Evolutionary conservation across 2,329 filamentous ascomycete genomes (phyloP).

Genomic region (Fusarium compactum): DNA sequence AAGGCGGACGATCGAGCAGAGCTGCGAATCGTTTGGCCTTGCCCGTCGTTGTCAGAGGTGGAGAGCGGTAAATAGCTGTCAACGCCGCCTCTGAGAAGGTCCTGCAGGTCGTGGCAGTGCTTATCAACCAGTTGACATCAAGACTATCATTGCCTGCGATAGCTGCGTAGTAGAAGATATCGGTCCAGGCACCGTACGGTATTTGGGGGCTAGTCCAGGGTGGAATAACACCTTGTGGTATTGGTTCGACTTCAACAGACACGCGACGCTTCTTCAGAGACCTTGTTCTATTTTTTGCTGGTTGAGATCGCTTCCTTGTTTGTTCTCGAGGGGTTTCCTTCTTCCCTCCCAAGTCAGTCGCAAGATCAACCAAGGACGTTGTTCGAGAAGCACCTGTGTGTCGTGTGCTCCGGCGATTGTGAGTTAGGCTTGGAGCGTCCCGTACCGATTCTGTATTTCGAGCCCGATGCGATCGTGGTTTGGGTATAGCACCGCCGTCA

Average conservation of each 20-base stretch:
- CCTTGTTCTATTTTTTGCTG: constrained; percentile 9
- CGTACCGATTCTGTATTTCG: neutral
- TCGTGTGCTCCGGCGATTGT: constrained; percentile 26
- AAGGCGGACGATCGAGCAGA: constrained; percentile 67
- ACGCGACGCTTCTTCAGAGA: constrained; percentile 41
- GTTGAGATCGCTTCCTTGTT: constrained; percentile 35
- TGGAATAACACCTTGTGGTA: constrained; percentile 55
- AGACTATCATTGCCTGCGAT: constrained; percentile 58
- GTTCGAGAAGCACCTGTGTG: constrained; percentile 26
- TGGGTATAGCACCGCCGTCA: constrained; percentile 9
- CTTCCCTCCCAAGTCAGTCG: neutral
- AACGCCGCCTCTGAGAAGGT: constrained; percentile 79
- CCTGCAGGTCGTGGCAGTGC: constrained; percentile 71
- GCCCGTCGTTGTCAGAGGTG: constrained; percentile 67
- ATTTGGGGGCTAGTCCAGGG: constrained; percentile 67
- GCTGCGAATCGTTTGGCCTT: constrained; percentile 61
- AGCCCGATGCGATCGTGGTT: constrained; percentile 13
- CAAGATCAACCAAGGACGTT: neutral
- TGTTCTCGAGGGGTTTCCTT: constrained; percentile 2
- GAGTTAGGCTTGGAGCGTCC: neutral
- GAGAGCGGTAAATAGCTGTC: constrained; percentile 76
- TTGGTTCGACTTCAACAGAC: constrained; percentile 12
- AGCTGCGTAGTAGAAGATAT: constrained; percentile 77
- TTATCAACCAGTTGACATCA: constrained; percentile 72
- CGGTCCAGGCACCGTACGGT: constrained; percentile 75